These are phyloP conservation scores for Neospermospora avenae DNA, from an alignment of 2,329 filamentous ascomycete genomes.

Conservation along the genomic window DNA sequence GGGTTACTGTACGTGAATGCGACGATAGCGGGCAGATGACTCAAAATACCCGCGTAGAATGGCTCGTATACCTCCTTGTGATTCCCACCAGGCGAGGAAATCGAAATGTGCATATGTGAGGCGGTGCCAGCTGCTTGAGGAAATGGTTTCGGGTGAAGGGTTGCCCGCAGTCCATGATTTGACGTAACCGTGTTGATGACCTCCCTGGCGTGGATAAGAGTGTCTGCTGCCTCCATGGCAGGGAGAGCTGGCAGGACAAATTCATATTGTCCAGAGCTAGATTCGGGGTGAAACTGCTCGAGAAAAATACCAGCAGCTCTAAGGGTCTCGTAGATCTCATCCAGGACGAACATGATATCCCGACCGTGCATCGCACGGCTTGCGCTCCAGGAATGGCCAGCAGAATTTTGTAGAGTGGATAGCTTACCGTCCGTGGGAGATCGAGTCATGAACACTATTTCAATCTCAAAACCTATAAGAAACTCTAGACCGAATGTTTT, in stretches of 20 bases:
- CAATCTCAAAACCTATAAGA: conserved; percentile 76
- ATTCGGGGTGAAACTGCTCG: conserved; percentile 73
- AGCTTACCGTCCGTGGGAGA: conserved; percentile 29
- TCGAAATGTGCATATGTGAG: conserved; percentile 67
- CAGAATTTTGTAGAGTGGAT: conserved; percentile 48
- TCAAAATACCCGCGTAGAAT: conserved; percentile 71
- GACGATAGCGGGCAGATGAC: conserved; percentile 61
- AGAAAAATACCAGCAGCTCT: conserved; percentile 60
- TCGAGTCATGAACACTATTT: conserved; percentile 64
- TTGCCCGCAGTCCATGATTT: conserved; percentile 61
- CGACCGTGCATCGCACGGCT: conserved; percentile 60
- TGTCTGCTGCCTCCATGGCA: conserved; percentile 67
- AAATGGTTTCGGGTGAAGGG: conserved; percentile 71
- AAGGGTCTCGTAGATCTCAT: conserved; percentile 62
- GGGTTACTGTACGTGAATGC: conserved; percentile 67
- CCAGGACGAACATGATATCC: conserved; percentile 54
- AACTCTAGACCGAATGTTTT: conserved; percentile 53
- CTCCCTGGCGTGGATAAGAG: conserved; percentile 66
- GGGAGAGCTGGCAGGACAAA: conserved; percentile 63
- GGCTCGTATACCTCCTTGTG: conserved; percentile 48
- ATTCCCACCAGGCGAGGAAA: conserved; percentile 41
- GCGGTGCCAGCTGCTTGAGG: conserved; percentile 57
- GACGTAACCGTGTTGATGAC: conserved; percentile 64
- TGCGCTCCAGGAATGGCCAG: conserved; percentile 69
- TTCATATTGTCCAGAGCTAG: conserved; percentile 72